A percentile compares a stretch with the other conserved stretches of the same genome.
phyloP scores from a whole-genome alignment of 2,329 filamentous ascomycete genomes.

The Alternaria infectoria region DNA sequence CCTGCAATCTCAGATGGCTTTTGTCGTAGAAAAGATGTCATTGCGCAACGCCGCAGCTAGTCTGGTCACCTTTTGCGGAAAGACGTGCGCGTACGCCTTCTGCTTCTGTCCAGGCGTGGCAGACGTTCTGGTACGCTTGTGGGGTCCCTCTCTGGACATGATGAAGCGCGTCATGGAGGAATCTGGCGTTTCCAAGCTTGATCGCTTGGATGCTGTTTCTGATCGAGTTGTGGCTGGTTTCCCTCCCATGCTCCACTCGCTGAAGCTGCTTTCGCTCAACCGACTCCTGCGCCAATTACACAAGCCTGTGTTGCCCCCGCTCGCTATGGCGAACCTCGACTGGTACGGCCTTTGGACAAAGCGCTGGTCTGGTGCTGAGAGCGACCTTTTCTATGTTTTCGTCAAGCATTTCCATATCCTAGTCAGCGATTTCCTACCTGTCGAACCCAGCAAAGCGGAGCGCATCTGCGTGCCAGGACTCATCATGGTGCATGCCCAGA shows the following conservation, averaged over 20 bases:
- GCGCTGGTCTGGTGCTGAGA: constrained; percentile 86
- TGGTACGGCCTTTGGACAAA: constrained; percentile 88
- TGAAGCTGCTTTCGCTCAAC: constrained; percentile 69
- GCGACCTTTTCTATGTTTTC: constrained; percentile 90
- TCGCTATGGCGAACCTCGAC: constrained; percentile 73
- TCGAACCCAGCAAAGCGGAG: constrained; percentile 59
- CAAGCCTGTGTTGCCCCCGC: constrained; percentile 69
- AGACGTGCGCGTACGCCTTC: constrained; percentile 90
- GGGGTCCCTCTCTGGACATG: constrained; percentile 72
- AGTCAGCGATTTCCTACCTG: constrained; percentile 65
- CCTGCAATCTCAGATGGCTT: constrained; percentile 79
- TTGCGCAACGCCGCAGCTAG: constrained; percentile 71
- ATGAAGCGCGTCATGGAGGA: constrained; percentile 75
- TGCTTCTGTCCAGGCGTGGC: constrained; percentile 89
- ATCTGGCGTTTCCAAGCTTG: constrained; percentile 66
- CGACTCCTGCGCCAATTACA: constrained; percentile 65
- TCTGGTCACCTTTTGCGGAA: constrained; percentile 82
- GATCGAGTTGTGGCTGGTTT: constrained; percentile 73
- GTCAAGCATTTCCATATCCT: constrained; percentile 86
- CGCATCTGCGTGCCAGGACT: constrained; percentile 75
- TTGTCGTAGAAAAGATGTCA: constrained; percentile 89
- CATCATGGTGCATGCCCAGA: constrained; percentile 80
- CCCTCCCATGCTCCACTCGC: constrained; percentile 66
- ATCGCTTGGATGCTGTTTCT: constrained; percentile 54
- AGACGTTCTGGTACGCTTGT: constrained; percentile 81